Base-by-base conservation (phyloP, 805 yeast genomes). In the Sungouiella blattae region DNA sequence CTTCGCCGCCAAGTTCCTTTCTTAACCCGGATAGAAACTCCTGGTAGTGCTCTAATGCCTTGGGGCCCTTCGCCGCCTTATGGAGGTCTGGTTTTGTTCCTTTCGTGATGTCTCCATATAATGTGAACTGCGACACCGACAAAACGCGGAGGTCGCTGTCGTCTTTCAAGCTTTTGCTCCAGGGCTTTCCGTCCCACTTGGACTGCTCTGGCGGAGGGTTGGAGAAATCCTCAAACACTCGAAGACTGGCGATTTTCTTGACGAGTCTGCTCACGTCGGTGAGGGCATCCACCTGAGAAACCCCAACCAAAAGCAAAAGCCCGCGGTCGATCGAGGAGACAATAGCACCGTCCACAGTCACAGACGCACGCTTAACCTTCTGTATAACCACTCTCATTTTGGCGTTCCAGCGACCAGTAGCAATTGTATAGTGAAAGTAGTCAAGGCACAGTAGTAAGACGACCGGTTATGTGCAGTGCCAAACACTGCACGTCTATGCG, bases 51-150 rank as follows among this genome's bases (percentile, higher is more conserved):
- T 54, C 68, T 6, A 55, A 47, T 3, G 84, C 83, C 5, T 54
- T 53, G 35, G 60, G 70, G 13, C 96, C 96, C 58, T 83, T 86
- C 39, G 89, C 95, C 0, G 98, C 98, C 40, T 68, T 67, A 54
- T 91, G 98, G 59, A 93, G 87, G 54, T 93, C 96, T 0, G 98
- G 98, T 53, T 91, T 91, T 1, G 96, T 73, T 9, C 97, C 98
- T 57, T 93, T 93, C 46, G 78, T 83, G 14, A 93, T 77, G 27
- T 75, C 83, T 0, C 87, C 98, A 57, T 83, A 78, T 26, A 93
- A 67, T 0, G 98, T 93, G 63, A 93, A 93, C 55, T 93, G 98
- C 2, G 96, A 87, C 1, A 93, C 91, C 2, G 94, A 83, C 6
- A 93, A 61, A 4, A 93, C 79, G 49, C 83, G 83, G 11, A 87